These are phyloP conservation scores for Colletotrichum sp. DNA, from an alignment of 2,329 filamentous ascomycete genomes.

Conservation along the genomic window DNA sequence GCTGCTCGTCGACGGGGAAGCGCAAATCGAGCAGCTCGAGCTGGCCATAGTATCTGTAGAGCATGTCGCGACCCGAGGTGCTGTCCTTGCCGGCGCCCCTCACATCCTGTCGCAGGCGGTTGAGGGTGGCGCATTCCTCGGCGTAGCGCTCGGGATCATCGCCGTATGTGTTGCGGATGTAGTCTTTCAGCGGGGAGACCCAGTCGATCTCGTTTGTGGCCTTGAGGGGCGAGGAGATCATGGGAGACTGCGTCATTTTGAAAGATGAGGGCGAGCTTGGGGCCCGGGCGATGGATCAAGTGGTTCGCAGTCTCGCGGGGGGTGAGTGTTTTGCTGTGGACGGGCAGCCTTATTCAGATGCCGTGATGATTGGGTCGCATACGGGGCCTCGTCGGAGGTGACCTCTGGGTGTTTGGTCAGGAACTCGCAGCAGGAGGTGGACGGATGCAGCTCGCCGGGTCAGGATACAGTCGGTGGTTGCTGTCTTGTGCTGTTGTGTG, in stretches of 20 bases:
- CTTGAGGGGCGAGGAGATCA: conserved; percentile 94
- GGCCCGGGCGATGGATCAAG: background rate
- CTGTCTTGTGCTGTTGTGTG: conserved; percentile 8
- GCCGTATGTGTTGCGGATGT: conserved; percentile 92
- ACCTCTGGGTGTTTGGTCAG: background rate
- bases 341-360: conserved; percentile 15
- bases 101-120: conserved; percentile 97
- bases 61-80: conserved; percentile 86
- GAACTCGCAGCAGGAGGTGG: conserved; percentile 2
- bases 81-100: conserved; percentile 96
- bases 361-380: conserved; percentile 15
- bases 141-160: conserved; percentile 96
- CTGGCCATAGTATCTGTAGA: conserved; percentile 98
- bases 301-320: background rate
- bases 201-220: conserved; percentile 98
- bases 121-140: conserved; percentile 93
- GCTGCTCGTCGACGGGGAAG: conserved; percentile 97
- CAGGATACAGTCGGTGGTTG: conserved; percentile 2
- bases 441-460: conserved; percentile 16
- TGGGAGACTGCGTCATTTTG: conserved; percentile 82
- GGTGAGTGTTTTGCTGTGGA: background rate
- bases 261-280: conserved; percentile 20
- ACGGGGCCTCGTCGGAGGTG: conserved; percentile 14
- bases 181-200: conserved; percentile 87
- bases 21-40: conserved; percentile 91